Conservation (phyloP, 495 filamentous ascomycete genomes). For the Polyplosphaeria fusca region DNA sequence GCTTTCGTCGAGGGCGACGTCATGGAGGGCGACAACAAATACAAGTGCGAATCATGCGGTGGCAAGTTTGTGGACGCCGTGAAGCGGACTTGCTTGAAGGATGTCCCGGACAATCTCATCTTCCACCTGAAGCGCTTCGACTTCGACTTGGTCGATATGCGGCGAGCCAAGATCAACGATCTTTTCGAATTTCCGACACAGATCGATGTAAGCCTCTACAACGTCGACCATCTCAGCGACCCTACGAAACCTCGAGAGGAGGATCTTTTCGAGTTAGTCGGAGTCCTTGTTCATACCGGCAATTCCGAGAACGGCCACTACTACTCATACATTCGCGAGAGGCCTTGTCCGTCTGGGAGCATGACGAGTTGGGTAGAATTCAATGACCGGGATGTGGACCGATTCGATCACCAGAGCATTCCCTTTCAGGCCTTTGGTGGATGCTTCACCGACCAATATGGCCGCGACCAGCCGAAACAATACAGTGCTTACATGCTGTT, state of each 20-base stretch:
- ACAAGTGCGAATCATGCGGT: conserved; percentile 89
- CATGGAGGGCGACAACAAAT: conserved; percentile 98
- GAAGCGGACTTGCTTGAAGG: conserved; percentile 88
- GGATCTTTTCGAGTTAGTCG: conserved; percentile 89
- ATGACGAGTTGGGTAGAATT: conserved; percentile 77
- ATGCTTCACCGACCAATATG: conserved; percentile 46
- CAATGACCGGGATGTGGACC: conserved; percentile 78
- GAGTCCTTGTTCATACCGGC: conserved; percentile 86
- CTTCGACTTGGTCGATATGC: conserved; percentile 80
- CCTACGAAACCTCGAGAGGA: conserved; percentile 49
- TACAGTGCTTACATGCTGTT: conserved; percentile 89
- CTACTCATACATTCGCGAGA: conserved; percentile 88
- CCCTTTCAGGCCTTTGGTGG: conserved; percentile 80
- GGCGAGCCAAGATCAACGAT: conserved; percentile 93
- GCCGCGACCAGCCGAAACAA: conserved; percentile 44
- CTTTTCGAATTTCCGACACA: conserved; percentile 78
- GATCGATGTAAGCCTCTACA: conserved; percentile 91
- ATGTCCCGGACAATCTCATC: conserved; percentile 90
- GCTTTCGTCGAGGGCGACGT: conserved; percentile 95
- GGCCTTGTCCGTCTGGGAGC: conserved; percentile 52
- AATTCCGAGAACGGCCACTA: conserved; percentile 96
- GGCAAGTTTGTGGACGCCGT: conserved; percentile 85
- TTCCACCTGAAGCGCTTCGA: conserved; percentile 97
- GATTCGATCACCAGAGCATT: conserved; percentile 72
- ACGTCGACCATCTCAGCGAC: conserved; percentile 76